These are phyloP conservation scores for Cyberlindnera mycetangii DNA, from an alignment of 805 yeast species.

Conservation along the genomic window DNA sequence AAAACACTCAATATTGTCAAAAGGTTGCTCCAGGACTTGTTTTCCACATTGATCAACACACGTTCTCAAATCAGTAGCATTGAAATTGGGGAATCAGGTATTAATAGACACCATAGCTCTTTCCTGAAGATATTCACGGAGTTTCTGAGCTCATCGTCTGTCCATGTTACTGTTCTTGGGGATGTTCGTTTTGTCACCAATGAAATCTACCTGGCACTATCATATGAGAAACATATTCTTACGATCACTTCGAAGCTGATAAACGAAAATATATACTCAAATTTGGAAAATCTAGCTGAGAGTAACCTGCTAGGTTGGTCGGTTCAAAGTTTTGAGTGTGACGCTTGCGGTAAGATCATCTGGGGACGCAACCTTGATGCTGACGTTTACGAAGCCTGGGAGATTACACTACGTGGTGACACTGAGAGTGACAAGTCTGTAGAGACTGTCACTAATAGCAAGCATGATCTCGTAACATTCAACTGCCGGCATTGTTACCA, in stretches of 20 bases:
- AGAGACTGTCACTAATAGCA: neutral
- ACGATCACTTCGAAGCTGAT: constrained; percentile 49
- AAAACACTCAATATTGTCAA: constrained; percentile 35
- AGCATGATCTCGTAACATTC: constrained; percentile 46
- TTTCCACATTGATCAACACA: constrained; percentile 37
- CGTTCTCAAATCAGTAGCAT: constrained; percentile 26
- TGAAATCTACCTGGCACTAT: constrained; percentile 62
- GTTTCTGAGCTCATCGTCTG: constrained; percentile 48
- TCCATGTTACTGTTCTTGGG: constrained; percentile 48
- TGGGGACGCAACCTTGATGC: constrained; percentile 65
- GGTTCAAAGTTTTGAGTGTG: constrained; percentile 54
- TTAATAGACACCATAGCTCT: constrained; percentile 31
- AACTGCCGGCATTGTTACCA: constrained; percentile 70
- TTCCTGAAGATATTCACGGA: constrained; percentile 53
- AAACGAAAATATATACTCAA: constrained; percentile 51
- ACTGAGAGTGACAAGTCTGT: neutral
- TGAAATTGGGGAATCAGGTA: constrained; percentile 15
- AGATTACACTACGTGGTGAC: constrained; percentile 33
- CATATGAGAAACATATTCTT: constrained; percentile 59
- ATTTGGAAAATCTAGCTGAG: constrained; percentile 40
- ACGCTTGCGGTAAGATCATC: constrained; percentile 68
- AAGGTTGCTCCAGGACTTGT: constrained; percentile 40
- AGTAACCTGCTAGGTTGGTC: constrained; percentile 64
- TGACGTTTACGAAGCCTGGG: constrained; percentile 56
- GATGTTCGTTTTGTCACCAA: constrained; percentile 57